A percentile compares a stretch with the other conserved stretches of the same genome.
phyloP scores from a whole-genome alignment of 768 basidiomycete species.

The Trametes maxima region DNA sequence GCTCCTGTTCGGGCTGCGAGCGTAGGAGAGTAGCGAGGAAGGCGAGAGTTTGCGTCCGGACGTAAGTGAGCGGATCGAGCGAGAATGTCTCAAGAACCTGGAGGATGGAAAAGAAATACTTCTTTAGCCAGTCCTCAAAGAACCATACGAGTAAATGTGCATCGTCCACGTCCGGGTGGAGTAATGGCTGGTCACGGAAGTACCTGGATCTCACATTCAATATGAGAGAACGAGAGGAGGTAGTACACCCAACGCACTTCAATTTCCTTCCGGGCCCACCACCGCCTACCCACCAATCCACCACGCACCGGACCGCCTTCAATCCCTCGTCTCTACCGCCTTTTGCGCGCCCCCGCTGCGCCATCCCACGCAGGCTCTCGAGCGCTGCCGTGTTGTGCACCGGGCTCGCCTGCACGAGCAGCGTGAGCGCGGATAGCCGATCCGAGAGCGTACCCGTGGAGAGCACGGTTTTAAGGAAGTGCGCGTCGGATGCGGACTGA shows the following conservation, averaged over 20 bases:
- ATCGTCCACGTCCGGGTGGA: conserved; percentile 65
- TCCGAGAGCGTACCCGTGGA: conserved; percentile 90
- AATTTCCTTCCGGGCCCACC: conserved; percentile 88
- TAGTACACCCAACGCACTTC: conserved; percentile 52
- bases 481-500: conserved; percentile 65
- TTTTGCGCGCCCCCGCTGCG: conserved; percentile 76
- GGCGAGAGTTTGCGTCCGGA: conserved; percentile 81
- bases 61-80: conserved; percentile 83
- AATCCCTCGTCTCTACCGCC: conserved; percentile 92
- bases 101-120: conserved; percentile 90
- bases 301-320: conserved; percentile 86
- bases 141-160: conserved; percentile 79
- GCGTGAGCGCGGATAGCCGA: conserved; percentile 84
- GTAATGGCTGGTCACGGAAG: conserved; percentile 84
- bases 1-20: conserved; percentile 95
- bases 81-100: conserved; percentile 89
- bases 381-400: conserved; percentile 83
- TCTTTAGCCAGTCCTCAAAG: conserved; percentile 98
- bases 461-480: conserved; percentile 84
- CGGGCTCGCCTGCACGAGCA: conserved; percentile 87
- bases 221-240: background rate
- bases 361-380: conserved; percentile 73
- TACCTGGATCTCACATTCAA: conserved; percentile 52
- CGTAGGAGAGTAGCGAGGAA: conserved; percentile 80
- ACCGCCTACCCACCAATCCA: conserved; percentile 98